Percentiles rank a stretch among this genome's conserved stretches.
Conservation (phyloP, 352 stramenopile genomes). For the Globisporangium barbulae region DNA sequence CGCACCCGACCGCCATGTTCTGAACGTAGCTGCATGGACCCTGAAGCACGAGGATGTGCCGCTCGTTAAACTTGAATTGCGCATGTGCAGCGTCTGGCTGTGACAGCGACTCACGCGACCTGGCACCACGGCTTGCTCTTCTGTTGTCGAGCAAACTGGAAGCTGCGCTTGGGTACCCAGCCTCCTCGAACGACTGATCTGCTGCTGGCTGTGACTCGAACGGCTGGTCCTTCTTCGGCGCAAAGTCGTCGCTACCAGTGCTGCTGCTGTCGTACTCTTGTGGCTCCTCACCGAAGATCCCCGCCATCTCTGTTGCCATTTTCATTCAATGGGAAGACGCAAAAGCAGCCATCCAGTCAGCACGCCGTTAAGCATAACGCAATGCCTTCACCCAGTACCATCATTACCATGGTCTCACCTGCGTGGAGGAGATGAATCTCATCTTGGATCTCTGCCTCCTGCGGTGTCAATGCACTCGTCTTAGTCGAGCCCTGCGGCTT, state of each 20-base stretch:
- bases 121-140: background rate
- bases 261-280: conserved; percentile 28
- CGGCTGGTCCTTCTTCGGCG: background rate
- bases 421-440: conserved; percentile 46
- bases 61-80: background rate
- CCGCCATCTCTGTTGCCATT: conserved; percentile 37
- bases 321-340: background rate
- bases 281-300: conserved; percentile 44
- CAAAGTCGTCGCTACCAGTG: background rate
- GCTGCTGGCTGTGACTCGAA: background rate
- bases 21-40: conserved; percentile 34
- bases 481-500: background rate
- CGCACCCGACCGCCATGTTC: conserved; percentile 23
- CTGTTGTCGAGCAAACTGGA: background rate
- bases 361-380: background rate
- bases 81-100: background rate
- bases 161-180: background rate
- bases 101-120: background rate
- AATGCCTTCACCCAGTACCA: background rate
- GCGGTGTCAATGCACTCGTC: background rate
- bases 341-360: background rate
- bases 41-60: conserved; percentile 8
- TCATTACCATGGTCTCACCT: conserved; percentile 19
- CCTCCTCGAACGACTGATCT: background rate
- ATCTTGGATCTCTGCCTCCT: conserved; percentile 20